Percentiles rank a stretch among this genome's conserved stretches.
Conservation (phyloP, 257 asterid species). For the Ocimum tenuiflorum region DNA sequence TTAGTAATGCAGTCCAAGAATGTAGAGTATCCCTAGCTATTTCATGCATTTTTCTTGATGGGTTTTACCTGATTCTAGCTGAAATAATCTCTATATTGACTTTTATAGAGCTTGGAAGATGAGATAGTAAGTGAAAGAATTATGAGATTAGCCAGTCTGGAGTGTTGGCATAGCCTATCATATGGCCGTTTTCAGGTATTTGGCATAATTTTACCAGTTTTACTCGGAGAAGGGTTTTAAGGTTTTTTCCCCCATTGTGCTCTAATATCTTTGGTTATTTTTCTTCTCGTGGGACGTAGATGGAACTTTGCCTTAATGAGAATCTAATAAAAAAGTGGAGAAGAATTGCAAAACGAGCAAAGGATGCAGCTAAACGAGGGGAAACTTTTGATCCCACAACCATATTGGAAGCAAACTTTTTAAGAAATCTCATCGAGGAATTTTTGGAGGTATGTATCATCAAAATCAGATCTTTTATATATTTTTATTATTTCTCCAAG, state of each 20-base stretch:
- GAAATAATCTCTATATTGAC: constrained; percentile 18
- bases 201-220: not conserved
- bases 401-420: constrained; percentile 61
- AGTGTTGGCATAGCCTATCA: constrained; percentile 92
- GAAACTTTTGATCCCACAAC: constrained; percentile 49
- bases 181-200: constrained; percentile 91
- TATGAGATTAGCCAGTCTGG: constrained; percentile 78
- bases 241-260: not conserved
- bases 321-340: constrained; percentile 76
- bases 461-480: constrained; percentile 1
- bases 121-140: constrained; percentile 84
- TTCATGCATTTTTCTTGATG: not conserved
- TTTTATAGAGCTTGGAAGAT: constrained; percentile 82
- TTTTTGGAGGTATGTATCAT: constrained; percentile 60
- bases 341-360: constrained; percentile 65
- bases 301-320: constrained; percentile 81
- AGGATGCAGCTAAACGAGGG: constrained; percentile 54
- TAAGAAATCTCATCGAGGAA: constrained; percentile 81
- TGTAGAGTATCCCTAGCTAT: too few species aligned
- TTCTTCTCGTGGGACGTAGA: constrained; percentile 32
- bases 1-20: too few species aligned
- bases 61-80: constrained; percentile 1
- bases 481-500: constrained; percentile 3
- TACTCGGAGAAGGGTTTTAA: not conserved
- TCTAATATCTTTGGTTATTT: constrained; percentile 7